phyloP scores from a whole-genome alignment of 2,329 filamentous ascomycete genomes.

The Colletotrichum coccodes region DNA sequence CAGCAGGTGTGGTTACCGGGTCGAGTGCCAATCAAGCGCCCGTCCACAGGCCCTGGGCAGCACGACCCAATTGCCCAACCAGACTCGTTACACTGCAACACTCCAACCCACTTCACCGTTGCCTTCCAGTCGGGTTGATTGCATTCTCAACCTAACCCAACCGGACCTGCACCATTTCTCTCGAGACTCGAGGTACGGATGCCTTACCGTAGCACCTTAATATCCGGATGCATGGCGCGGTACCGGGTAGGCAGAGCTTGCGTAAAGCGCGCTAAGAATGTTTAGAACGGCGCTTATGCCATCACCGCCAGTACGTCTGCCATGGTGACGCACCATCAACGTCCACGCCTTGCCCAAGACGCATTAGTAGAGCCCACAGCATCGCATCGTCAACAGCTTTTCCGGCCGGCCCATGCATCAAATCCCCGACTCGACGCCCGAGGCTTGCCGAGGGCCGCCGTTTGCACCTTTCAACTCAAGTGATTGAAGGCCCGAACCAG shows the following conservation, averaged over 20 bases:
- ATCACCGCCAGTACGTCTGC: not conserved
- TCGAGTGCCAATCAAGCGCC: conserved; percentile 16
- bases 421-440: conserved; percentile 3
- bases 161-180: not conserved
- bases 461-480: not conserved
- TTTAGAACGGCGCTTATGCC: conserved; percentile 11
- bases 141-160: conserved; percentile 11
- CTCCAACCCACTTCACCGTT: conserved; percentile 2
- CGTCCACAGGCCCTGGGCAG: conserved; percentile 23
- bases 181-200: conserved; percentile 1
- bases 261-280: conserved; percentile 14
- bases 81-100: not conserved
- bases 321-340: not conserved
- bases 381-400: not conserved
- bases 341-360: conserved; percentile 10
- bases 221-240: conserved; percentile 7
- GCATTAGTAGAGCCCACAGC: not conserved
- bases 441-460: conserved; percentile 7
- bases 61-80: conserved; percentile 24
- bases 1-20: conserved; percentile 10
- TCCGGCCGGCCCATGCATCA: not conserved
- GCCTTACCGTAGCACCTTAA: not conserved
- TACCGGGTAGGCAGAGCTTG: conserved; percentile 3
- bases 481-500: not conserved
- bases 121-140: conserved; percentile 32